Base-by-base conservation (phyloP, 2,329 filamentous ascomycete species). In the Fusarium piperis region DNA sequence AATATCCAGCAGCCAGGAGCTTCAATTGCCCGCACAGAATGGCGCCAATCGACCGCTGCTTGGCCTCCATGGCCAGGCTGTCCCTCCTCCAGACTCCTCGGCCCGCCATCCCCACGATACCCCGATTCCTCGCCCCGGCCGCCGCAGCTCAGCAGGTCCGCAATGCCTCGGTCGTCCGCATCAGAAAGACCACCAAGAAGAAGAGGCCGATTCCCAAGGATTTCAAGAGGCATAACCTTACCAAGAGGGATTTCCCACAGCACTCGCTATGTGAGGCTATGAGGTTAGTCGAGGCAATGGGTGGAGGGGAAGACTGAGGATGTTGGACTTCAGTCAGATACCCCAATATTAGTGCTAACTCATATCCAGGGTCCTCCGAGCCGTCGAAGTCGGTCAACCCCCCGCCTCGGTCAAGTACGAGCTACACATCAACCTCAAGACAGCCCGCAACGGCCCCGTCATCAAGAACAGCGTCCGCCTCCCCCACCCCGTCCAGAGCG, bases 231-330 rank as follows among this genome's bases (percentile, higher is more conserved):
- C 94, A 90, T 79, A 87, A 90, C 71, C 81, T 95, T 71, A 88
- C 88, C 69, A 85, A 90, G 71, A 88, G 90, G 46, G 86, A 94
- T 36, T 83, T 83, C 39, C 82, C 82, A 1, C 91, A 93, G 77
- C 97, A 92, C 78, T 89, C 94, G 1, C 86, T 99, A 33, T 92
- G 94, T 74, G 96, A 99, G 85, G 97, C 96, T 16, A 96, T 99
- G 90, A 90, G 95, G 94, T 94, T 83, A 64, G 86, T 66, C n/a
- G 12, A 48, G 13, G 16, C 30, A 38, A 32, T 28, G 18, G 10
- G 35, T 33, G 18, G 32, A 4, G 38, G 55, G 48, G 33, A 28
- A n/a, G 16, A 36, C 35, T 33, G 8, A 11, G 13, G 32, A 51
- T 26, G 26, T n/a, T 30, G 6, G 32, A 46, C 20, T 3, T 51